Evolutionary conservation across 1,284 basidiomycete species (phyloP).

Genomic region (Pyrrhoderma lamaoense): DNA sequence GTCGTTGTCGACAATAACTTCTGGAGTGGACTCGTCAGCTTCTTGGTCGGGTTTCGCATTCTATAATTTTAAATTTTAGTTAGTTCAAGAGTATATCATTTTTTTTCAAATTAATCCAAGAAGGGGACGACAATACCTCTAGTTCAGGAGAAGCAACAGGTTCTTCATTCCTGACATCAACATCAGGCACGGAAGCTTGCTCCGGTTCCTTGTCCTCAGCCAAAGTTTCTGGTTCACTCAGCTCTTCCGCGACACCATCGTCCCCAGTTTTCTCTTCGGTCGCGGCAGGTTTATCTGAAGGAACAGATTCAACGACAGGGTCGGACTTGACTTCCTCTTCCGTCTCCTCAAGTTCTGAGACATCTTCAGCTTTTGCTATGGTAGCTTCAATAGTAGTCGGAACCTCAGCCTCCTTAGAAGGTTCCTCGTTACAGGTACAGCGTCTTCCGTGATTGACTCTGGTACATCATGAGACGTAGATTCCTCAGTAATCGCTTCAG

Average conservation of each 20-base stretch:
- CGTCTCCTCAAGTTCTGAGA: background rate
- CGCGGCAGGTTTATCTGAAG: too few species aligned
- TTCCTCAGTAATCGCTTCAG: too few species aligned
- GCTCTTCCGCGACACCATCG: too few species aligned
- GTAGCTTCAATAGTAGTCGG: background rate
- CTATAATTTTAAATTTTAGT: background rate
- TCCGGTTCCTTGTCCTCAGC: background rate
- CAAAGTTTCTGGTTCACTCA: background rate
- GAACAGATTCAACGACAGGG: background rate
- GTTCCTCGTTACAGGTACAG: background rate
- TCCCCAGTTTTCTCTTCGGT: too few species aligned
- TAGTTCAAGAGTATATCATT: background rate
- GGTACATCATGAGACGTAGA: background rate
- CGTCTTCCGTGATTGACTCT: background rate
- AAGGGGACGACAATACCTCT: background rate
- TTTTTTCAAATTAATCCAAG: background rate
- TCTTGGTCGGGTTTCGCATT: background rate
- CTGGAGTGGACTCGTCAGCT: background rate
- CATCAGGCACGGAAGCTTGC: background rate
- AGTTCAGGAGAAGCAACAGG: background rate
- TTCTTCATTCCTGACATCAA: background rate
- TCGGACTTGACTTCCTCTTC: conserved; percentile 9
- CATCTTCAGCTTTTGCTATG: conserved; percentile 4
- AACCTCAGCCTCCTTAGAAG: background rate
- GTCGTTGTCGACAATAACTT: background rate